Evolutionary conservation across 371 early-diverging fungal genomes (phyloP).

Genomic region (Apophysomyces sp.): DNA sequence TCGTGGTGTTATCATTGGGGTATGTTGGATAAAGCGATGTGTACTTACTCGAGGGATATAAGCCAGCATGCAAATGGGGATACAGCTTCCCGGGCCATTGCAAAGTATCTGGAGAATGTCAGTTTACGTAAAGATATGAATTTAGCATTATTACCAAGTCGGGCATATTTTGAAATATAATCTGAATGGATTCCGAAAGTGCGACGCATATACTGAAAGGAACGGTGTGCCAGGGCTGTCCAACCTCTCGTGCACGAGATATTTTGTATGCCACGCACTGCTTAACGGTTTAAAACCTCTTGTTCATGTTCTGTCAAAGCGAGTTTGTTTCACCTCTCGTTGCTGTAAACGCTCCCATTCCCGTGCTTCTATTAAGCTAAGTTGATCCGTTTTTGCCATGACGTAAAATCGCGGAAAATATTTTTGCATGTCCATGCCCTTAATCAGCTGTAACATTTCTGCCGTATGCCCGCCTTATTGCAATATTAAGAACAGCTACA

Average conservation of each 20-base stretch:
- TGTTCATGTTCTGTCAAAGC: not conserved
- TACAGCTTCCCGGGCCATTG: slow-evolving; percentile 97
- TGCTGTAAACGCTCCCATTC: slow-evolving; percentile 38
- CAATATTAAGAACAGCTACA: not conserved
- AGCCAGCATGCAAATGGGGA: slow-evolving; percentile 69
- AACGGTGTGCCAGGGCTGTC: slow-evolving; percentile 67
- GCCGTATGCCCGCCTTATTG: slow-evolving; percentile 72
- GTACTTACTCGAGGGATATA: slow-evolving; percentile 58
- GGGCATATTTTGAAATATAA: slow-evolving; percentile 44
- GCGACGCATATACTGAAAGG: slow-evolving; percentile 53
- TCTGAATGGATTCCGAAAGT: slow-evolving; percentile 28
- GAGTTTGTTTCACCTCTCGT: not conserved
- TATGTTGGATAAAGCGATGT: not conserved
- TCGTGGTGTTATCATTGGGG: not conserved
- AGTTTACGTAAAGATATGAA: not conserved
- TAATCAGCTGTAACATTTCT: slow-evolving; percentile 76
- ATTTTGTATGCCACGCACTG: slow-evolving; percentile 50
- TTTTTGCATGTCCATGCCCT: slow-evolving; percentile 37
- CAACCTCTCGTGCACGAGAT: slow-evolving; percentile 71
- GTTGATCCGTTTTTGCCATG: slow-evolving; percentile 56
- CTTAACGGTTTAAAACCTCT: not conserved
- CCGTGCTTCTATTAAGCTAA: slow-evolving; percentile 57
- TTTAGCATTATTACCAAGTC: slow-evolving; percentile 49
- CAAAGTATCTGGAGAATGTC: slow-evolving; percentile 60
- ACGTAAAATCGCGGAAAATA: slow-evolving; percentile 67